Evolutionary conservation across 805 yeast species (phyloP).

Genomic region (Schwanniomyces vanrijiae): DNA sequence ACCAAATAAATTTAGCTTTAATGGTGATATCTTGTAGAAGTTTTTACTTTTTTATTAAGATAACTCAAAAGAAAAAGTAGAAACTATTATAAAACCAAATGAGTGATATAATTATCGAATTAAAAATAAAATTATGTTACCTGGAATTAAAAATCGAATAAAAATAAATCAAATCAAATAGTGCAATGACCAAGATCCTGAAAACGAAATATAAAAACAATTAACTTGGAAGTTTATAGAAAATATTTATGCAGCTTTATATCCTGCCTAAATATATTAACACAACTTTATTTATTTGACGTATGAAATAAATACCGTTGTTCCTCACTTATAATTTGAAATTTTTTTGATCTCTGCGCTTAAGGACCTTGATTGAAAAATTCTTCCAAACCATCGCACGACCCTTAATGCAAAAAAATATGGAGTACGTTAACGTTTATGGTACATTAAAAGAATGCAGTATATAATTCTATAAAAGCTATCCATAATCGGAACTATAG

Average conservation of each 20-base stretch:
- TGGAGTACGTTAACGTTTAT: not conserved
- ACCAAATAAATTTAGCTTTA: not conserved
- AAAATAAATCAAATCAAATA: conserved; percentile 1
- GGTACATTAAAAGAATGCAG: not conserved
- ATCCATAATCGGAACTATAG: conserved; percentile 6
- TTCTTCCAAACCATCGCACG: not conserved
- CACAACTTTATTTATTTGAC: not conserved
- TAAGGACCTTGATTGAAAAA: not conserved
- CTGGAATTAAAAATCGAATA: conserved; percentile 1
- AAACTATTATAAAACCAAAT: conserved; percentile 1
- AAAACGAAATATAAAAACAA: conserved; percentile 2
- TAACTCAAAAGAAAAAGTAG: not conserved
- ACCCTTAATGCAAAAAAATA: not conserved
- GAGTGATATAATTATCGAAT: conserved; percentile 5
- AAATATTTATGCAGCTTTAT: not conserved
- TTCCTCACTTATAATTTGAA: not conserved
- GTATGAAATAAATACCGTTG: not conserved
- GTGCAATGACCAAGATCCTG: not conserved
- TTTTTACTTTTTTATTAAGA: not conserved
- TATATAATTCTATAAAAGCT: not conserved
- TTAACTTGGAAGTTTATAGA: not conserved
- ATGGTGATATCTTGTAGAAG: not conserved
- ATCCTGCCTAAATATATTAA: not conserved
- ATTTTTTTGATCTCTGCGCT: conserved; percentile 4
- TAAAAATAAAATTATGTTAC: conserved; percentile 1